These are phyloP conservation scores for Fistulifera solaris DNA, from an alignment of 108 stramenopile genomes.

Conservation along the genomic window DNA sequence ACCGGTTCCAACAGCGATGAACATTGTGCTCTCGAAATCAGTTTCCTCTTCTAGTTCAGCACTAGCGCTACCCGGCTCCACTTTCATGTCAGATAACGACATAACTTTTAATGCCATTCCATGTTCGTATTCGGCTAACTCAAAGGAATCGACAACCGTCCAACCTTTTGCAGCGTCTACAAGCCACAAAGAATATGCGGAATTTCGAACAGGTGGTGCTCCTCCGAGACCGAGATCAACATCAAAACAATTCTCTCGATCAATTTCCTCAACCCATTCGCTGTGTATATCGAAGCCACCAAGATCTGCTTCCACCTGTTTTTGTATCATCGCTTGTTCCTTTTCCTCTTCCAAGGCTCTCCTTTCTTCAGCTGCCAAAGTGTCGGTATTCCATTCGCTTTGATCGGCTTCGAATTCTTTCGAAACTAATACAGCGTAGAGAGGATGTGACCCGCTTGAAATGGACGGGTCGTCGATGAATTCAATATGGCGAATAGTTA, in stretches of 20 bases:
- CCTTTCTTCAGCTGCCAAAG: slow-evolving; percentile 63
- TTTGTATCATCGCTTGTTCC: slow-evolving; percentile 58
- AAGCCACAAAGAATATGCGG: slow-evolving; percentile 73
- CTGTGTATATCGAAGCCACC: slow-evolving; percentile 86
- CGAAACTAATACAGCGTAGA: slow-evolving; percentile 74
- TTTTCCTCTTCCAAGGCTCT: slow-evolving; percentile 63
- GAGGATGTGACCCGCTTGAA: slow-evolving; percentile 48
- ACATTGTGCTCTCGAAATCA: slow-evolving; percentile 42
- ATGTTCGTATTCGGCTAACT: slow-evolving; percentile 69
- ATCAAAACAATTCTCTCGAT: slow-evolving; percentile 74
- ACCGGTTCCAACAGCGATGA: slow-evolving; percentile 68
- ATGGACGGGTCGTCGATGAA: slow-evolving; percentile 62
- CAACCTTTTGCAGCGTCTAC: slow-evolving; percentile 73
- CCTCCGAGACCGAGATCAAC: slow-evolving; percentile 59
- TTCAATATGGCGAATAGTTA: slow-evolving; percentile 66
- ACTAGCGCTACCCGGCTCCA: slow-evolving; percentile 23
- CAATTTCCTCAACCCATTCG: slow-evolving; percentile 87
- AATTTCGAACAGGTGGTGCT: slow-evolving; percentile 54
- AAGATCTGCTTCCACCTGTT: slow-evolving; percentile 85
- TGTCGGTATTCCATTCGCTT: slow-evolving; percentile 66
- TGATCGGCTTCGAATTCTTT: slow-evolving; percentile 67
- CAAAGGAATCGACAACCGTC: slow-evolving; percentile 65
- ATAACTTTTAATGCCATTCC: slow-evolving; percentile 65
- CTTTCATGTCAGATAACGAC: slow-evolving; percentile 49
- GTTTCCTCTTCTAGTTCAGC: slow-evolving; percentile 24